phyloP scores from a whole-genome alignment of 176 grass and related monocot species.

The Musa itinerans region DNA sequence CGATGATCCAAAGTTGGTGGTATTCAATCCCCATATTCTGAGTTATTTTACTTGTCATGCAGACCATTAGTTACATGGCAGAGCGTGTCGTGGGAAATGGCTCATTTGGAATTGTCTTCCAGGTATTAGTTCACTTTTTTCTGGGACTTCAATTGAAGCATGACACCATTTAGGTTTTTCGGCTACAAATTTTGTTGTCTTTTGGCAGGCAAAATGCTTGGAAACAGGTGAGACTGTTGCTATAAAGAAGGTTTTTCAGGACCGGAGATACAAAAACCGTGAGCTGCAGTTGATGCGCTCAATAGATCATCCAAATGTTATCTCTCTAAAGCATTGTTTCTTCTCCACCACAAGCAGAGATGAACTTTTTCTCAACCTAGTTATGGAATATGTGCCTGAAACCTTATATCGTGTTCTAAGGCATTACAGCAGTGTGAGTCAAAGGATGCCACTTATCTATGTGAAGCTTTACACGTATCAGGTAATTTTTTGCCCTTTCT shows the following conservation, averaged over 20 bases:
- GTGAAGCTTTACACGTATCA: conserved; percentile 65
- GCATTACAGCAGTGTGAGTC: conserved; percentile 43
- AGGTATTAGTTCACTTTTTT: not conserved
- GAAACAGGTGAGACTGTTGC: too few relatives aligned
- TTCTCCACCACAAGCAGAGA: too few relatives aligned
- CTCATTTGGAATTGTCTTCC: not conserved
- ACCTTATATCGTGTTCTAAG: conserved; percentile 42
- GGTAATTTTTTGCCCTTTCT: conserved; percentile 17
- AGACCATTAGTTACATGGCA: not conserved
- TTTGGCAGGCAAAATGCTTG: not conserved
- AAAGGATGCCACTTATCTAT: conserved; percentile 6
- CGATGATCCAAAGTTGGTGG: too few relatives aligned
- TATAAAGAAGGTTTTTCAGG: not conserved
- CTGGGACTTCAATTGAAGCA: not conserved
- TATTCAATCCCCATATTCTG: not conserved
- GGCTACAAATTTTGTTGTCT: not conserved
- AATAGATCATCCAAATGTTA: not conserved
- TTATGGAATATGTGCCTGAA: conserved; percentile 34
- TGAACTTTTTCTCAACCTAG: not conserved
- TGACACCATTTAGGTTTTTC: not conserved
- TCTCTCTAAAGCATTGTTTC: too few relatives aligned
- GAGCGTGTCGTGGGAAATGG: not conserved
- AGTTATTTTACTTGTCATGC: not conserved
- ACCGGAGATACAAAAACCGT: not conserved
- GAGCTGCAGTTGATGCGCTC: not conserved